Percentiles rank a stretch among this genome's conserved stretches.
Evolutionary conservation across 306 rosid species (phyloP).

Genomic region (Fragaria nilgerrensis): DNA sequence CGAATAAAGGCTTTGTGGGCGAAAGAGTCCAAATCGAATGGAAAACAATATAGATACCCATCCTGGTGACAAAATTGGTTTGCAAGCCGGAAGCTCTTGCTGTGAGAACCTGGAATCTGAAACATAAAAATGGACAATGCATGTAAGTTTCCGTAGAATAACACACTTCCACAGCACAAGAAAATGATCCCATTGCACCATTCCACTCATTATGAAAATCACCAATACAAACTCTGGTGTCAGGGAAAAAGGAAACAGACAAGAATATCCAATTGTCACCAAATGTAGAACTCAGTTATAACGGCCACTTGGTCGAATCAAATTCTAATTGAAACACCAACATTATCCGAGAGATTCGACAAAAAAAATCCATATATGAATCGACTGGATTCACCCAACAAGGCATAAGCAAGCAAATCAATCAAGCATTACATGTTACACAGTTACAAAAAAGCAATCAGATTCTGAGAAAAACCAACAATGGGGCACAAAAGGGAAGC

Average conservation of each 20-base stretch:
- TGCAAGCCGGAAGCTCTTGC: conserved; percentile 96
- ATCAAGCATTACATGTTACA: neutral
- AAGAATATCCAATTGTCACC: neutral
- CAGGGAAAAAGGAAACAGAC: neutral
- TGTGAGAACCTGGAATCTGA: conserved; percentile 83
- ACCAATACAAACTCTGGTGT: neutral
- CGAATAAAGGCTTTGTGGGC: neutral
- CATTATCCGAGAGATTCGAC: neutral
- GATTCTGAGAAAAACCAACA: neutral
- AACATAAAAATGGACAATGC: conserved; percentile 15
- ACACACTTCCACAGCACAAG: neutral
- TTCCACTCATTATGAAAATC: neutral
- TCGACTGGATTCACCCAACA: neutral
- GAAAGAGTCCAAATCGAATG: neutral
- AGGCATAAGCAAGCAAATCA: neutral
- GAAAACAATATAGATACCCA: conserved; percentile 48
- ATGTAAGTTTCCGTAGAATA: neutral
- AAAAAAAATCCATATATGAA: neutral
- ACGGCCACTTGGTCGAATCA: neutral
- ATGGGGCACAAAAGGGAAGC: neutral
- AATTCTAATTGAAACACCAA: neutral
- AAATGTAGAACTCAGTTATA: neutral
- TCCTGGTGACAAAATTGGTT: conserved; percentile 86
- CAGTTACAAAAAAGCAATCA: too few species aligned
- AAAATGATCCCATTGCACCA: neutral